Base-by-base conservation (phyloP, 208 protist species). In the Wallacemonas sp. region DNA sequence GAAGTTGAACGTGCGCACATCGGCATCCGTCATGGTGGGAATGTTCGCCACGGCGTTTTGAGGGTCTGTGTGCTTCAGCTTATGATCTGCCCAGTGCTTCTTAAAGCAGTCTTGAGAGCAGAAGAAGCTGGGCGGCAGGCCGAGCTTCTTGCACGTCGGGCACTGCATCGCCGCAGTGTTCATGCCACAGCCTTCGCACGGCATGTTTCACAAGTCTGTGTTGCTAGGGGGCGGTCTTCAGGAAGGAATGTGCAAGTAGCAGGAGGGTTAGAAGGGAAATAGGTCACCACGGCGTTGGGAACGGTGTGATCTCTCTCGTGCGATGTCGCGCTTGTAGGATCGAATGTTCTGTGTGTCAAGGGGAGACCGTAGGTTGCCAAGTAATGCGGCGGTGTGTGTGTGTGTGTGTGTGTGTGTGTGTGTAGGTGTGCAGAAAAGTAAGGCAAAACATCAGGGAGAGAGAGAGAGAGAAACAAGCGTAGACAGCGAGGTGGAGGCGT, bases 31-130 rank as follows among this genome's bases (percentile, higher is more conserved):
- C 92, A 97, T 97, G 22, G 89, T 97, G 17, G 89, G 84, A 27
- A 97, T 92, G 21, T 66, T 97, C 2, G 85, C 73, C n/a, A 71
- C 60, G 1, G 85, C 61, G 38, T 83, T 72, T 55, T 74, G 41
- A 19, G 76, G 64, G 22, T 91, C 68, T 2, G 79, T 88, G 81
- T 97, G 92, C 78, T 93, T 91, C 41, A 75, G 64, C 71, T 94
- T 95, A 73, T 97, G 92, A 5, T 88, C 71, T 0, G 19, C 61
- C 89, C 92, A 97, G 66, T 91, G 81, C n/a, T 75, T 75, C 73
- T 91, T 92, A 69, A 97, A 97, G 66, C 92, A 97, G 2, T 74
- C 73, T 75, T 97, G 92, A 0, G 76, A 71, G 77, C 89, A 94
- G 76, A 95, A 97, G 73, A 89, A 94, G 71, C 83, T 92, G 10